These are phyloP conservation scores for Coemansia sp. DNA, from an alignment of 192 early-diverging fungal species.

Conservation along the genomic window DNA sequence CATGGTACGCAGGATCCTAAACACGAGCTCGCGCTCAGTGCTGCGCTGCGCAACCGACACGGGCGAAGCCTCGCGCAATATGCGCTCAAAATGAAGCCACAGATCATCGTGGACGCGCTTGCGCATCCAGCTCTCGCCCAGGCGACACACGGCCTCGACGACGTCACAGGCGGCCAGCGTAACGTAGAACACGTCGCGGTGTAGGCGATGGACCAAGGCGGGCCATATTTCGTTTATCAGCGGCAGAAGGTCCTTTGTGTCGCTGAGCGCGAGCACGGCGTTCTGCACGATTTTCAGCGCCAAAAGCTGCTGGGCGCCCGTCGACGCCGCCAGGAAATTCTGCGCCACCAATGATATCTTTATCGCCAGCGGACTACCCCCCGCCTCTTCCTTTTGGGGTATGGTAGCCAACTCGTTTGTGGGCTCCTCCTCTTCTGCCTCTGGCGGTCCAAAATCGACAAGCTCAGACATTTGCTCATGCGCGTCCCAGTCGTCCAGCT, in stretches of 20 bases:
- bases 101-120: slow-evolving; percentile 36
- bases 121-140: slow-evolving; percentile 45
- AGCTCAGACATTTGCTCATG: slow-evolving; percentile 15
- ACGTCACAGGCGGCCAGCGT: slow-evolving; percentile 40
- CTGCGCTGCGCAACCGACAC: not conserved
- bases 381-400: not conserved
- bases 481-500: slow-evolving; percentile 24
- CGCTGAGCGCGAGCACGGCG: slow-evolving; percentile 14
- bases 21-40: slow-evolving; percentile 13
- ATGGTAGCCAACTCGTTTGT: not conserved
- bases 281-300: slow-evolving; percentile 46
- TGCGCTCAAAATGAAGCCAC: slow-evolving; percentile 26
- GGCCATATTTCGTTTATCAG: slow-evolving; percentile 49
- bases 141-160: slow-evolving; percentile 26
- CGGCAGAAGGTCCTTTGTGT: slow-evolving; percentile 36
- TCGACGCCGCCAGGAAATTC: slow-evolving; percentile 18
- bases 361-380: slow-evolving; percentile 35
- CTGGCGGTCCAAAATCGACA: not conserved
- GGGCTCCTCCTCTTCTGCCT: not conserved
- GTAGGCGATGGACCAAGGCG: slow-evolving; percentile 20
- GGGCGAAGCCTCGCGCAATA: not conserved
- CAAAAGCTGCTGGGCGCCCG: slow-evolving; percentile 37
- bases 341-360: slow-evolving; percentile 38
- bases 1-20: slow-evolving; percentile 26
- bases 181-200: slow-evolving; percentile 24